Base-by-base conservation (phyloP, 257 asterid species). In the Craterostigma plantagineum region DNA sequence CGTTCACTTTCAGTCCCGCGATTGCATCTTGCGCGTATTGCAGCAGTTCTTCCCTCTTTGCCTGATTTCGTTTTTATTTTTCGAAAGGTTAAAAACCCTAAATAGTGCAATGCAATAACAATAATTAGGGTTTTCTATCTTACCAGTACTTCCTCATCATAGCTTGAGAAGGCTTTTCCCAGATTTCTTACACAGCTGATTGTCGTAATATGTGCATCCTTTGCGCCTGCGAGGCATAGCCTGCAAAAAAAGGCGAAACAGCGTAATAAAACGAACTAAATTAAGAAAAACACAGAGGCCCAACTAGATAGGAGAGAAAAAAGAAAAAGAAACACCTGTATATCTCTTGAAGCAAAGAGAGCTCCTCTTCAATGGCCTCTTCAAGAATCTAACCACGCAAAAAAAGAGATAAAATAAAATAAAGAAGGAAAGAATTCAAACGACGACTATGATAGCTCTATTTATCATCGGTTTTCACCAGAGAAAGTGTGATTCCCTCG, bases 21-120 rank as follows among this genome's bases (percentile, higher is more conserved):
- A 82, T 64, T 48, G 93, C 98, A 64, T 73, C 92, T 72, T 87
- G 98, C 44, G 86, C 93, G 61, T 55, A 75, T 68, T 76, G 92
- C 53, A 87, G 82, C 49, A 87, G 66, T 64, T 87, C 93, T 74
- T 75, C 91, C 70, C 75, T 74, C 68, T 87, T 87, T 39, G 73
- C 95, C 98, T 87, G 55, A n/a, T n/a, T n/a, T n/a, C n/a, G n/a
- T n/a, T n/a, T n/a, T 23, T 2, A 39, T 58, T 38, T 55, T 38
- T 45, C 50, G 45, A 58, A 46, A 46, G 18, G 33, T 41, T 18
- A 14, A 27, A n/a, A 42, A 47, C 51, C 56, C 41, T 54, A 36
- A 14, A 16, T 11, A 47, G 40, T 37, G 18, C 45, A 18, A 54
- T 42, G 37, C 38, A 18, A 43, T 51, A 33, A 49, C 41, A 52